Base-by-base conservation (phyloP, 2,329 filamentous ascomycete species). In the Pyricularia sp. region DNA sequence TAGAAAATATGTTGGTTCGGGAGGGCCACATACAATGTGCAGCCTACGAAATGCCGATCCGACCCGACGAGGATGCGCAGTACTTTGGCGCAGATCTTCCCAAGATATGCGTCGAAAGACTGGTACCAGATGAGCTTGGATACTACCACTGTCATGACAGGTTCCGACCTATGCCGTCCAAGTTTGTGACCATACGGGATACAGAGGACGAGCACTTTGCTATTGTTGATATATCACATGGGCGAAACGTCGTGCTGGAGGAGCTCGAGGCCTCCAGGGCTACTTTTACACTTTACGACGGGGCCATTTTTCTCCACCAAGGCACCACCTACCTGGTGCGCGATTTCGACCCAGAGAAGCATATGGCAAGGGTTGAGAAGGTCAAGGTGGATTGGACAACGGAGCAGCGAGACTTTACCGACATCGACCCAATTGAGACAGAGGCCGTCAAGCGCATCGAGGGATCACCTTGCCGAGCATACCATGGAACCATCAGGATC, bases 1-100 rank as follows among this genome's bases (percentile, higher is more conserved):
- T 99, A n/a, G 85, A 90, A 64, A 98, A 97, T 73, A 88, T 97
- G 82, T 86, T 98, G 4, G 90, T 97, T 6, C 83, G 95, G 0
- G 95, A 98, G 81, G 94, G 94, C 0, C 95, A 99, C 75, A 84
- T 99, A 7, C 95, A 99, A 78, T 99, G 95, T 75, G 95, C 95
- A 0, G 95, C 95, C 1, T 91, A 92, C 74, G 95, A 99, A 76
- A 94, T 97, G 90, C 94, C 95, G 0, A 92, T 99, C 70, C 86
- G 87, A n/a, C 87, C 92, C 0, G 85, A 85, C 28, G 86, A 92
- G 71, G 95, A 99, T 76, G 81, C 81, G 2, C 76, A 82, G 25
- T 99, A 96, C 77, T 97, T 99, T 76, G 92, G 93, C 2, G 81
- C 86, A 12, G 88, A 92, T 69, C 83, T 98, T 2, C 78, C 83